Evolutionary conservation across 441 rosid genomes (phyloP).

Genomic region (Erodium texanum): DNA sequence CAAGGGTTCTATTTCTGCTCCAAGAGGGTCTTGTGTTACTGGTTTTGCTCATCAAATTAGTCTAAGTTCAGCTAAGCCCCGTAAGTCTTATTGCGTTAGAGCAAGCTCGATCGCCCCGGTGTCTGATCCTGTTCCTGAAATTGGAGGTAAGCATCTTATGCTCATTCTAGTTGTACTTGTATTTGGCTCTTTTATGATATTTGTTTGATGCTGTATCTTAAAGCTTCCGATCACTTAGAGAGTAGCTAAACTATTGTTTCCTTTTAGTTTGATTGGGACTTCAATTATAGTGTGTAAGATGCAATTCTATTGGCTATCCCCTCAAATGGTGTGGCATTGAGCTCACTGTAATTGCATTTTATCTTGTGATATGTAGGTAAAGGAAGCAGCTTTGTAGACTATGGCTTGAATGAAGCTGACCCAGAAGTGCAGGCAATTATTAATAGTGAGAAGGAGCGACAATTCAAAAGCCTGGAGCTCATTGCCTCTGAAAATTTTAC

Average conservation of each 20-base stretch:
- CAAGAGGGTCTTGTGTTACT: constrained; percentile 8
- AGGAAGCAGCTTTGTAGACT: constrained; percentile 36
- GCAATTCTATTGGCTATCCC: too few relatives aligned
- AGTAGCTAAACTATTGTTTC: too few relatives aligned
- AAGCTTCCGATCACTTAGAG: background rate
- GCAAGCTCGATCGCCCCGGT: constrained; percentile 28
- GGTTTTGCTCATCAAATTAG: constrained; percentile 30
- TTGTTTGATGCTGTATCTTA: background rate
- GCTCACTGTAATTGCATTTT: background rate
- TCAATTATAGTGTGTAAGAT: background rate
- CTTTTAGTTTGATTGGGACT: background rate
- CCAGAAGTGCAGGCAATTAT: constrained; percentile 63
- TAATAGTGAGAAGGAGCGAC: constrained; percentile 68
- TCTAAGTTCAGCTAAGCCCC: constrained; percentile 31
- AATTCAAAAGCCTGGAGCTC: constrained; percentile 76
- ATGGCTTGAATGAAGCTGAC: constrained; percentile 55
- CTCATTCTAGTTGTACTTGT: background rate
- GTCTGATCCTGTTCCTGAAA: constrained; percentile 39
- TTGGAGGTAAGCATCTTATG: constrained; percentile 23
- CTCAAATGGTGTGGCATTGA: too few relatives aligned
- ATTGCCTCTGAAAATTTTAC: constrained; percentile 82
- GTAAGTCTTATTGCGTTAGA: constrained; percentile 28
- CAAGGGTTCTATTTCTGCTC: background rate
- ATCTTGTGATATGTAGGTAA: constrained; percentile 26
- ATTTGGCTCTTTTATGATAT: background rate